phyloP scores from a whole-genome alignment of 1,139 yeast genomes.

The Kodamaea plutei region DNA sequence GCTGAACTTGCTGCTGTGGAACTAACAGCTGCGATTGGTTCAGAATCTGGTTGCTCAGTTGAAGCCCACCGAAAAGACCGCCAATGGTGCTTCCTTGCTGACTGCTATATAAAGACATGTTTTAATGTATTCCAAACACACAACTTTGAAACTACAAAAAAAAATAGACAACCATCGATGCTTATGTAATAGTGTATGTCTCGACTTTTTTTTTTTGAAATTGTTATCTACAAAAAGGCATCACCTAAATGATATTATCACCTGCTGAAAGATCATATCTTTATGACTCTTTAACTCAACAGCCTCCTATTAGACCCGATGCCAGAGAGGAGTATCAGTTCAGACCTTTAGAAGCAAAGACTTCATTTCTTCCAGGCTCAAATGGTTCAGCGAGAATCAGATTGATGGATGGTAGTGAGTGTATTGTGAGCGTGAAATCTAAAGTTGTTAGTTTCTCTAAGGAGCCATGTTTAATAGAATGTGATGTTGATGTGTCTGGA shows the following conservation, averaged over 20 bases:
- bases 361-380: conserved; percentile 77
- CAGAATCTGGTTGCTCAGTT: too few relatives aligned
- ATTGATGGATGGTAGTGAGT: conserved; percentile 86
- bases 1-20: too few relatives aligned
- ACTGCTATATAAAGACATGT: too few relatives aligned
- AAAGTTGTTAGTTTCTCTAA: conserved; percentile 63
- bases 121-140: too few relatives aligned
- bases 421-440: conserved; percentile 84
- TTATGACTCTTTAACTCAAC: conserved; percentile 61
- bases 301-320: conserved; percentile 76
- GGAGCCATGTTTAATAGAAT: conserved; percentile 50
- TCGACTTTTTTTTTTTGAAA: too few relatives aligned
- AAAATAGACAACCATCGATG: too few relatives aligned
- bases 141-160: too few relatives aligned
- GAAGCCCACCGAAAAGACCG: too few relatives aligned
- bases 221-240: too few relatives aligned
- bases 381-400: conserved; percentile 90
- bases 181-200: too few relatives aligned
- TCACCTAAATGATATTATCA: conserved; percentile 69
- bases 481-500: conserved; percentile 75
- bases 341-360: conserved; percentile 80
- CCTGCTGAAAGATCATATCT: conserved; percentile 84
- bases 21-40: too few relatives aligned
- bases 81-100: too few relatives aligned
- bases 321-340: conserved; percentile 70